phyloP scores from a whole-genome alignment of 2,329 filamentous ascomycete species.

The Didymella pomorum region DNA sequence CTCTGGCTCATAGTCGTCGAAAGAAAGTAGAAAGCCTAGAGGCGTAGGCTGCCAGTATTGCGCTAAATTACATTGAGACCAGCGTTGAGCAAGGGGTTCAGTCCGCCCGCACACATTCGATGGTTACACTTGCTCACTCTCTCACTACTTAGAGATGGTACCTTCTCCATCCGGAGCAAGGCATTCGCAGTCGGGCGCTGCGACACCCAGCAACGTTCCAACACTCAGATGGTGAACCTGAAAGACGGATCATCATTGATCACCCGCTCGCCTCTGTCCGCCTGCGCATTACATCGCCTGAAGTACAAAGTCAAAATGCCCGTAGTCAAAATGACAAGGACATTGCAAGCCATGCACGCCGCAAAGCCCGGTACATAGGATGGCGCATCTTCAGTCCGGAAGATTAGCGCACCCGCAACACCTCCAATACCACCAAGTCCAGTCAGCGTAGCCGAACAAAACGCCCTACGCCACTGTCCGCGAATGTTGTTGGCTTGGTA shows the following conservation, averaged over 20 bases:
- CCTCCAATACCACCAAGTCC: constrained; percentile 35
- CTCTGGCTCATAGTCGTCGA: no score
- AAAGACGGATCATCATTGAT: constrained; percentile 35
- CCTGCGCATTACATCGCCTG: constrained; percentile 32
- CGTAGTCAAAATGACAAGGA: constrained; percentile 30
- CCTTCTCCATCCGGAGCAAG: no score
- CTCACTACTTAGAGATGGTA: no score
- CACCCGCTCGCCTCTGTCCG: constrained; percentile 34
- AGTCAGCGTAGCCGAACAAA: constrained; percentile 33
- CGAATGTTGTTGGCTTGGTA: constrained; percentile 37
- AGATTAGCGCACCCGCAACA: constrained; percentile 35
- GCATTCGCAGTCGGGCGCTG: background rate
- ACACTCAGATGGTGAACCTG: constrained; percentile 31
- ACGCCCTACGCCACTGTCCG: constrained; percentile 35
- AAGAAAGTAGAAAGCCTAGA: no score
- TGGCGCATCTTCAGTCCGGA: constrained; percentile 33
- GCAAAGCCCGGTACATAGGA: constrained; percentile 33
- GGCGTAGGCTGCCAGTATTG: no score
- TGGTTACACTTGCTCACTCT: no score
- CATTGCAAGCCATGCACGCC: constrained; percentile 36
- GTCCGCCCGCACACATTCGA: no score
- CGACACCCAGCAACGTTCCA: background rate
- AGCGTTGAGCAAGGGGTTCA: no score
- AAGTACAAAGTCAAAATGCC: constrained; percentile 31
- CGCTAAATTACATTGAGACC: no score